Conservation (phyloP, 148 eudicot species). For the Beta vulgaris region DNA sequence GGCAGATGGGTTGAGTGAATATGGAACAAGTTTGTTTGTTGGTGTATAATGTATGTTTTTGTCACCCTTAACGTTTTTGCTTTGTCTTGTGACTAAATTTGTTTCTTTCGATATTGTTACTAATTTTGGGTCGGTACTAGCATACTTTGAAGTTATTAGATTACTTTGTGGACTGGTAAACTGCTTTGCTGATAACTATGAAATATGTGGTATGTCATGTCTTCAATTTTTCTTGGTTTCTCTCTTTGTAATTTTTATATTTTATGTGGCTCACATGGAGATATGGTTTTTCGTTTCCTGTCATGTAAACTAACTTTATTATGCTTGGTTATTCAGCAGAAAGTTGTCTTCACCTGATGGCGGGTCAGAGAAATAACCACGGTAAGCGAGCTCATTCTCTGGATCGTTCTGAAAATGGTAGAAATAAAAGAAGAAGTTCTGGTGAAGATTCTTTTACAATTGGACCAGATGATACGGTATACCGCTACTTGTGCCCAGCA, state of each 20-base stretch:
- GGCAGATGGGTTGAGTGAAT: background rate
- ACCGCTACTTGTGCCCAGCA: conserved; percentile 85
- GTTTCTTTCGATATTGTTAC: background rate
- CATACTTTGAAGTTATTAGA: background rate
- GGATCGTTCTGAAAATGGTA: conserved; percentile 67
- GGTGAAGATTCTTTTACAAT: conserved; percentile 64
- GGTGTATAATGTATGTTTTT: background rate
- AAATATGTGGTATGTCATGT: background rate
- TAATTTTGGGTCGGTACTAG: background rate
- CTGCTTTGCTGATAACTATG: background rate
- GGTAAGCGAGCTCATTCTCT: conserved; percentile 76
- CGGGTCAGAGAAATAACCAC: conserved; percentile 69
- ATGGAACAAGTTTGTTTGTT: background rate
- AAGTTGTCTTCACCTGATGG: conserved; percentile 44
- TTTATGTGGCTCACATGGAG: background rate
- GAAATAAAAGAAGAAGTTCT: conserved; percentile 64
- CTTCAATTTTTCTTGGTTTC: background rate
- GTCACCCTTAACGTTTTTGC: background rate
- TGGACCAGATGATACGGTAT: conserved; percentile 82
- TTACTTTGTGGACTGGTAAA: background rate
- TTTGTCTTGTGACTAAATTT: background rate
- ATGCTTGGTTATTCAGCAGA: background rate
- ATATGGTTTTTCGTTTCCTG: background rate
- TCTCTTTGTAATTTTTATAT: background rate
- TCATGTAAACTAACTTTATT: background rate